Evolutionary conservation across 495 filamentous ascomycete genomes (phyloP).

Genomic region (Lasiosphaeris hirsuta): DNA sequence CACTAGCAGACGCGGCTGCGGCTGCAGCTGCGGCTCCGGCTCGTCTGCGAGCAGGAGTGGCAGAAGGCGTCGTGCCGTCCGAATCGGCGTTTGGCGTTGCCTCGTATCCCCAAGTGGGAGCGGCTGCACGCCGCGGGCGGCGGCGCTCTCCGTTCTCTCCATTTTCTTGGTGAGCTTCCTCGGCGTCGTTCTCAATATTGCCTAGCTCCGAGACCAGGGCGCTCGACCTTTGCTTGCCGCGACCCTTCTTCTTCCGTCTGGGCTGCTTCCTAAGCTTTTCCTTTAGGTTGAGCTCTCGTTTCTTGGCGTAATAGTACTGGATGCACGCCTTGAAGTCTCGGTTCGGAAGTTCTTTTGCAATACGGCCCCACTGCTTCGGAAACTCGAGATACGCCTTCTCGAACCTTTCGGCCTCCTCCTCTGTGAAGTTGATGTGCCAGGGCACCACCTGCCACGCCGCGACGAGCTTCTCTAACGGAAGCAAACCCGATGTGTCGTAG

Average conservation of each 20-base stretch:
- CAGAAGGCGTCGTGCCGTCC: constrained; percentile 51
- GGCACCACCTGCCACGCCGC: constrained; percentile 70
- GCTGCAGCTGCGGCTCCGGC: constrained; percentile 36
- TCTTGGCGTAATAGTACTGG: constrained; percentile 92
- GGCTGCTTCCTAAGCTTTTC: constrained; percentile 73
- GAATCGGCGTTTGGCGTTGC: constrained; percentile 46
- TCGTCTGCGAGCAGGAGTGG: constrained; percentile 50
- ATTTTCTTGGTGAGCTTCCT: constrained; percentile 46
- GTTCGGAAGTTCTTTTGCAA: constrained; percentile 67
- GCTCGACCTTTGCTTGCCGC: constrained; percentile 65
- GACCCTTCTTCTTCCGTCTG: constrained; percentile 57
- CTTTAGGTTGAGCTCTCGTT: constrained; percentile 82
- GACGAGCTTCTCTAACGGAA: constrained; percentile 64
- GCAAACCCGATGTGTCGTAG: constrained; percentile 68
- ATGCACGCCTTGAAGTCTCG: constrained; percentile 85
- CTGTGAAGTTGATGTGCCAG: constrained; percentile 76
- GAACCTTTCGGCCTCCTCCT: constrained; percentile 73
- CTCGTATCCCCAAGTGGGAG: constrained; percentile 49
- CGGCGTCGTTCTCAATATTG: constrained; percentile 52
- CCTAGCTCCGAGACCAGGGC: constrained; percentile 73
- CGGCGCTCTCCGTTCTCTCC: constrained; percentile 51
- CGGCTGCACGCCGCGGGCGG: constrained; percentile 52
- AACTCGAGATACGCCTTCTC: constrained; percentile 72
- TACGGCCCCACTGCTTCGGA: constrained; percentile 91
- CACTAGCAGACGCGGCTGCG: constrained; percentile 11